phyloP scores from a whole-genome alignment of 78 protist species.

The Pigoraptor vietnamica region DNA sequence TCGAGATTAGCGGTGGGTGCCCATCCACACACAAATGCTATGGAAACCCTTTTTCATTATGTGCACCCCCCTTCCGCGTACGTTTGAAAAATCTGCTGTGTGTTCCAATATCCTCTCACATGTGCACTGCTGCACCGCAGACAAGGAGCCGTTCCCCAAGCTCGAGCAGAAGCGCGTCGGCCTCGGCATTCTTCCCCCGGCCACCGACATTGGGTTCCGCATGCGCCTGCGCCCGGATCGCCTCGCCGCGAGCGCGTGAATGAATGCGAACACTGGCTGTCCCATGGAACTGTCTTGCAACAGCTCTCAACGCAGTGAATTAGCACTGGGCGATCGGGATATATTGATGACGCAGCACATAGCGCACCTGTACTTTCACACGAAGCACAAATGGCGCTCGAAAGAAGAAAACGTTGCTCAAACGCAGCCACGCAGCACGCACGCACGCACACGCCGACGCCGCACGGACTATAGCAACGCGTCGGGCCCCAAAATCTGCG shows the following conservation, averaged over 20 bases:
- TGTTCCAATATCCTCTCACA: not conserved
- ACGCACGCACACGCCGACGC: not conserved
- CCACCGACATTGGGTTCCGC: not conserved
- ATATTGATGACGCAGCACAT: too few species aligned
- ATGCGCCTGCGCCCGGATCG: not conserved
- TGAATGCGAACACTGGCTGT: not conserved
- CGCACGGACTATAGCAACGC: too few species aligned
- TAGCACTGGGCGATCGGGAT: too few species aligned
- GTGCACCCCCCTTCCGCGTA: too few species aligned
- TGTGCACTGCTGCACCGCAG: not conserved
- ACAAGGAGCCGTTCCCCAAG: not conserved
- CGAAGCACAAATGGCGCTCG: too few species aligned
- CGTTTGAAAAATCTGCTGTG: not conserved
- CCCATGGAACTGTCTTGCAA: not conserved
- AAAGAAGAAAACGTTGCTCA: not conserved
- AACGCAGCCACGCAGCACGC: not conserved
- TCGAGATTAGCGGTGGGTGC: not conserved
- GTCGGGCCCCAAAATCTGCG: not conserved
- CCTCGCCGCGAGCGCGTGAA: not conserved
- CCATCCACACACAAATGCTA: not conserved
- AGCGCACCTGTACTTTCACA: too few species aligned
- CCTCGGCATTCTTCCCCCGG: not conserved
- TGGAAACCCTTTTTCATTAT: not conserved
- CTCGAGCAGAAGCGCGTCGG: not conserved
- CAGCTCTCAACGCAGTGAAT: not conserved